Conservation (phyloP, 345 rosid genomes). For the Firmiana major region DNA sequence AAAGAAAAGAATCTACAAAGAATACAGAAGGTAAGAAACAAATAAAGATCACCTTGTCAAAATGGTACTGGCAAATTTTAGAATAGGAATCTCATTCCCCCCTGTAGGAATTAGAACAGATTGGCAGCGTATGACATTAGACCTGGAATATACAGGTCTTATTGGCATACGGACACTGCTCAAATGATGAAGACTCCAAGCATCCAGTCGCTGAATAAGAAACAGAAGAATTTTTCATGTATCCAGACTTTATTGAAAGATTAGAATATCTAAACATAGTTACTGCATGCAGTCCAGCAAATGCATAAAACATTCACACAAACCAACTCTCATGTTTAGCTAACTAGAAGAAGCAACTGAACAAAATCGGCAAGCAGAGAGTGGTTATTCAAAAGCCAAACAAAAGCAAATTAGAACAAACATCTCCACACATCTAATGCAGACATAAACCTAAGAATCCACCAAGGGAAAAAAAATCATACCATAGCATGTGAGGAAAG, state of each 20-base stretch:
- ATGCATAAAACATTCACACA: not conserved
- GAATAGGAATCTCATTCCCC: constrained; percentile 47
- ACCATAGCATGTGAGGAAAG: constrained; percentile 65
- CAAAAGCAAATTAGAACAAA: not conserved
- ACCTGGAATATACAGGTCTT: constrained; percentile 38
- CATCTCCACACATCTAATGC: not conserved
- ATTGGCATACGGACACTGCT: constrained; percentile 34
- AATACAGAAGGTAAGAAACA: constrained; percentile 11
- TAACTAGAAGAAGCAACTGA: not conserved
- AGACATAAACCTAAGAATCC: not conserved
- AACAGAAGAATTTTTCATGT: constrained; percentile 19
- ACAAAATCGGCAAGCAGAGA: not conserved
- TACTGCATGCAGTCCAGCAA: not conserved
- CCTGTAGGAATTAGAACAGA: constrained; percentile 47
- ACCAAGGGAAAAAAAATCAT: constrained; percentile 14
- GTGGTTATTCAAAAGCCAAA: not conserved
- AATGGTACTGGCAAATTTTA: constrained; percentile 46
- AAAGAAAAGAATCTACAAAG: not conserved
- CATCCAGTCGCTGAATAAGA: constrained; percentile 47
- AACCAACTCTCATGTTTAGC: not conserved
- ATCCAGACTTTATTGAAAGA: not conserved
- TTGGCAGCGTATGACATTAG: constrained; percentile 48
- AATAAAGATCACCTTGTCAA: constrained; percentile 41
- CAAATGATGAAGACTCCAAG: constrained; percentile 54
- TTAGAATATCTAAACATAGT: not conserved